Conservation (phyloP, 2,329 filamentous ascomycete species). For the Ophiocordyceps camponoti-rufipedis region DNA sequence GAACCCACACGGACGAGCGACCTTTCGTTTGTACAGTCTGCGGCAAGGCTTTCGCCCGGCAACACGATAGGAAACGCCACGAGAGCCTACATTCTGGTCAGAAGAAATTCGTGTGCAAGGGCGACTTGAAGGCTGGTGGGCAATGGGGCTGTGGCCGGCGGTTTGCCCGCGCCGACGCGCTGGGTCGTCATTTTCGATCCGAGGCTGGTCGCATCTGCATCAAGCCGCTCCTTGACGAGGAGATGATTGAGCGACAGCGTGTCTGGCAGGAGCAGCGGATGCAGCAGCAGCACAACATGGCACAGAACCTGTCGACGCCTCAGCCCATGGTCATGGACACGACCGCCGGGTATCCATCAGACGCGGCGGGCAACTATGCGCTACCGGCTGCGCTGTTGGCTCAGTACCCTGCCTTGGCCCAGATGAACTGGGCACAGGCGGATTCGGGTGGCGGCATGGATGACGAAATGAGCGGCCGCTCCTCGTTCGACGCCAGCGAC, state of each 20-base stretch:
- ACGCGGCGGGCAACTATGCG: conserved; percentile 38
- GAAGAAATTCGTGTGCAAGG: conserved; percentile 96
- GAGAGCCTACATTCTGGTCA: conserved; percentile 92
- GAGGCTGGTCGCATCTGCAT: conserved; percentile 94
- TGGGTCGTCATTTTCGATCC: conserved; percentile 86
- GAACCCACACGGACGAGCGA: conserved; percentile 91
- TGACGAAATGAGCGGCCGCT: conserved; percentile 59
- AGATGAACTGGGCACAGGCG: conserved; percentile 57
- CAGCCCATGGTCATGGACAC: conserved; percentile 41
- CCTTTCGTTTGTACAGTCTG: conserved; percentile 96
- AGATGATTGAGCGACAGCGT: conserved; percentile 66
- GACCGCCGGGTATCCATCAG: conserved; percentile 38
- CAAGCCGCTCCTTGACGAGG: conserved; percentile 90
- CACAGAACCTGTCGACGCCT: conserved; percentile 38
- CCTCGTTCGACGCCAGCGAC: conserved; percentile 68
- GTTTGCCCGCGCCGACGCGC: conserved; percentile 86
- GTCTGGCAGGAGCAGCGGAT: conserved; percentile 56
- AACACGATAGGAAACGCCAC: conserved; percentile 93
- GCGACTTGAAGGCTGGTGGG: conserved; percentile 64
- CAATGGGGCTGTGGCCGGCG: conserved; percentile 87
- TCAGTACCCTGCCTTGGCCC: conserved; percentile 86
- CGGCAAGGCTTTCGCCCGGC: conserved; percentile 89
- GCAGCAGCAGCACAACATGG: conserved; percentile 44
- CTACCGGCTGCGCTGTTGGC: conserved; percentile 78
- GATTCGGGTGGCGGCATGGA: conserved; percentile 55